Conservation (phyloP, 257 asterid species). For the Primulina tabacum region DNA sequence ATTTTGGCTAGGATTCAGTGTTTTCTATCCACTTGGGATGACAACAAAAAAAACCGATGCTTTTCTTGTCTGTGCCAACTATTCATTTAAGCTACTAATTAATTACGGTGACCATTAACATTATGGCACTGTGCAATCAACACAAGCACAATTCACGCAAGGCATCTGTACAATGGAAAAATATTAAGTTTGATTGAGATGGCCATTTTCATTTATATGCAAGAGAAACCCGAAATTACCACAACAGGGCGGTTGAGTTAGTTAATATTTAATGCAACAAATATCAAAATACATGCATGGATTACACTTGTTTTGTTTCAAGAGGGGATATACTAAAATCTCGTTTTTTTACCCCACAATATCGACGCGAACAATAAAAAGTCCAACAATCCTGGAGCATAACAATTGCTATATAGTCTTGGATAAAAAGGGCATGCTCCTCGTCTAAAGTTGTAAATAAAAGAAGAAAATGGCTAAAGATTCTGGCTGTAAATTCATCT, state of each 20-base stretch:
- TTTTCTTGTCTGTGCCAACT: background rate
- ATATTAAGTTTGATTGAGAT: background rate
- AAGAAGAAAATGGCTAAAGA: background rate
- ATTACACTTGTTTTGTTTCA: conserved; percentile 5
- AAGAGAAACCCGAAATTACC: conserved; percentile 13
- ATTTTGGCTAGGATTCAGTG: background rate
- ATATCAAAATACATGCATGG: conserved; percentile 21
- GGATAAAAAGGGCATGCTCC: background rate
- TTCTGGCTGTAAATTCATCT: background rate
- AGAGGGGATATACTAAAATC: background rate
- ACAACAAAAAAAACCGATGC: background rate
- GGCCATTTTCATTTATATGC: background rate
- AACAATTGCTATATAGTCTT: background rate
- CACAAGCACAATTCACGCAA: background rate
- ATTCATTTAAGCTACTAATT: background rate
- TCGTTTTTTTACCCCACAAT: background rate
- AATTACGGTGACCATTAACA: background rate
- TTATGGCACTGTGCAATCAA: background rate
- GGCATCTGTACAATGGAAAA: background rate
- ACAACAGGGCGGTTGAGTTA: conserved; percentile 1
- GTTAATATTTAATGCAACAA: conserved; percentile 12
- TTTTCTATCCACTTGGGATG: background rate
- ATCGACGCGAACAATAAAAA: background rate
- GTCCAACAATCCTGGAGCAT: conserved; percentile 3
- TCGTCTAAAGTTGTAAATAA: background rate